Base-by-base conservation (phyloP, 2,329 filamentous ascomycete genomes). In the Metarhizium robertsii region DNA sequence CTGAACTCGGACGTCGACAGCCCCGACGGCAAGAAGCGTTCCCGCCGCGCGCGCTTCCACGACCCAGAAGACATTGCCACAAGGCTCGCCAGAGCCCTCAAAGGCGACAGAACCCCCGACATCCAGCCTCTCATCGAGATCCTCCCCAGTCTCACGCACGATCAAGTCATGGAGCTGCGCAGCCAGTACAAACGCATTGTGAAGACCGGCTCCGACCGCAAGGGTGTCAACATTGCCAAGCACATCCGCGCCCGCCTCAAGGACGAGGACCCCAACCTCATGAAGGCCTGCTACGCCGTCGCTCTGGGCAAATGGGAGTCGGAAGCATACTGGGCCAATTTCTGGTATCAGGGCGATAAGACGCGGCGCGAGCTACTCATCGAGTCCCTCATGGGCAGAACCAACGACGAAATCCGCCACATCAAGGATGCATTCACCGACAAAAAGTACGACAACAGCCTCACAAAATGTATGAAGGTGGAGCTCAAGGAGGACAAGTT, bases 281-380 rank as follows among this genome's bases (percentile, higher is more conserved):
- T 92, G 73, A 97, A 97, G 72, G 88, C 88, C 6, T 91, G 87
- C 65, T 96, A 97, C 69, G 85, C 92, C 3, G 92, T 90, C 2
- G 91, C 92, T 0, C 80, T 97, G 0, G 94, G 94, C 10, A 81
- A 81, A 53, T 97, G 91, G 86, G 94, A 96, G 73, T 87, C 85
- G 62, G 94, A 99, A 70, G 90, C 90, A 0, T 96, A 96, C 77
- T 99, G 94, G 92, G 91, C 92, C 57, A 97, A 96, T 69, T 96
- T 90, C 71, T 97, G 91, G 86, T 97, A 96, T 73, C 92, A 96
- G 67, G 86, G 86, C 42, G 88, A 92, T 69, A 88, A 86, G 64
- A 89, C 86, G 7, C 81, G 90, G 2, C 84, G 92, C 6, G 92
- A 97, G 70, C 78, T 99, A 40, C 80, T 99, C 53, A 96, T 97